Evolutionary conservation across 2,329 filamentous ascomycete species (phyloP).

Genomic region (Cylindrodendrum hubeiense): DNA sequence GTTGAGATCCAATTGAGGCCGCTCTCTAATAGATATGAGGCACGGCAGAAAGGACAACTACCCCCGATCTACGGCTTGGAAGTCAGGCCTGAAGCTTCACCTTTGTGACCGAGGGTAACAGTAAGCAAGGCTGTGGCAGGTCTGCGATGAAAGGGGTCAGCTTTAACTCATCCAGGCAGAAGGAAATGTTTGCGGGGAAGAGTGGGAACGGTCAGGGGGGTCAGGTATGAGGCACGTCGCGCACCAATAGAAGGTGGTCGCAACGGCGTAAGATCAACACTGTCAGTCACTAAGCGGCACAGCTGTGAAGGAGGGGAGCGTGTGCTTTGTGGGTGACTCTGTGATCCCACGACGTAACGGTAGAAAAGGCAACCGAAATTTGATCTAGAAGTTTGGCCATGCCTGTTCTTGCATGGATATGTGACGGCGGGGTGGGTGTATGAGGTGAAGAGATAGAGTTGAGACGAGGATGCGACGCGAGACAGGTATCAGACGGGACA

Average conservation of each 20-base stretch:
- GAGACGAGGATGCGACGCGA: conserved; percentile 6
- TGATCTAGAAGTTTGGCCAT: background rate
- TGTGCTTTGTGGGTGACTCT: conserved; percentile 10
- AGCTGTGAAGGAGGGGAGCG: conserved; percentile 7
- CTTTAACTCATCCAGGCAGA: conserved; percentile 40
- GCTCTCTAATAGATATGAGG: background rate
- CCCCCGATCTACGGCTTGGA: conserved; percentile 1
- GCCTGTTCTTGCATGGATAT: conserved; percentile 2
- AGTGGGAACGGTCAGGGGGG: conserved; percentile 33
- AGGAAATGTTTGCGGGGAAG: conserved; percentile 43
- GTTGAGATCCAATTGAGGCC: background rate
- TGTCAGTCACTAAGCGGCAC: conserved; percentile 15
- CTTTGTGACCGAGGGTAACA: conserved; percentile 30
- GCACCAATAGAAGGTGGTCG: conserved; percentile 35
- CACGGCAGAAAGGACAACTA: background rate
- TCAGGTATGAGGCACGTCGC: conserved; percentile 37
- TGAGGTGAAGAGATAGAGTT: conserved; percentile 7
- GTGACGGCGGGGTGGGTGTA: conserved; percentile 9
- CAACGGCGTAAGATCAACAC: conserved; percentile 40
- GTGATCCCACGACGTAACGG: conserved; percentile 5
- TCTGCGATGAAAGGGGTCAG: conserved; percentile 42
- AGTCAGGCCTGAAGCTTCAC: conserved; percentile 12
- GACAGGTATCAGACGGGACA: conserved; percentile 1
- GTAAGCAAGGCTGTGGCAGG: conserved; percentile 25
- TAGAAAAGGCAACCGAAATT: conserved; percentile 11